Evolutionary conservation across 495 filamentous ascomycete species (phyloP).

Genomic region (Talaromyces wortmannii): DNA sequence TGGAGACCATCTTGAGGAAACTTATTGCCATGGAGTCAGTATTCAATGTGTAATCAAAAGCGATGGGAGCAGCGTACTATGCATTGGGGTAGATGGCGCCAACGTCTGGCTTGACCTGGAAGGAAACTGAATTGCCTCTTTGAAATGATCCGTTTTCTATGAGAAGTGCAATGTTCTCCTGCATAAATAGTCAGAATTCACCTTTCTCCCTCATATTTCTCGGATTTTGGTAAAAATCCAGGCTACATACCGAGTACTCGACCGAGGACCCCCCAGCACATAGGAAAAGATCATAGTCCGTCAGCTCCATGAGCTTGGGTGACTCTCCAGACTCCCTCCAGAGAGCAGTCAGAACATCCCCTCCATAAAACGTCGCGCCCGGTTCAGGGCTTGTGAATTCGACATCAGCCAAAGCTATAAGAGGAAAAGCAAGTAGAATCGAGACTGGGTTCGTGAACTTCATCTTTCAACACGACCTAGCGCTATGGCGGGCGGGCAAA

Average conservation of each 20-base stretch:
- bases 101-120: constrained; percentile 36
- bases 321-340: constrained; percentile 52
- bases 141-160: constrained; percentile 34
- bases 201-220: no score
- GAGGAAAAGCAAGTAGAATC: constrained; percentile 33
- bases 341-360: constrained; percentile 42
- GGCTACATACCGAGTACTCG: constrained; percentile 29
- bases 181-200: not conserved
- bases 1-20: constrained; percentile 58
- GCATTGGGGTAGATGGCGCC: constrained; percentile 49
- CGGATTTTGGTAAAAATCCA: no score
- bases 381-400: constrained; percentile 46
- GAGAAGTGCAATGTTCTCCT: constrained; percentile 39
- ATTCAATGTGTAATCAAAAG: not conserved
- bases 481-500: not conserved
- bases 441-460: constrained; percentile 22
- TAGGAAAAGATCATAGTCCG: constrained; percentile 53
- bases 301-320: constrained; percentile 43
- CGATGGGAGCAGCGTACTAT: constrained; percentile 43
- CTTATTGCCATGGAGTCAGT: constrained; percentile 24
- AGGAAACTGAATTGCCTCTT: constrained; percentile 43
- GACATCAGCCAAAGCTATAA: constrained; percentile 47
- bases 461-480: constrained; percentile 19
- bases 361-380: constrained; percentile 36
- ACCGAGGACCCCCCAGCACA: constrained; percentile 56